A percentile compares a stretch with the other conserved stretches of the same genome.
Conservation (phyloP, 352 stramenopile genomes). For the Salisapilia sapeloensis region DNA sequence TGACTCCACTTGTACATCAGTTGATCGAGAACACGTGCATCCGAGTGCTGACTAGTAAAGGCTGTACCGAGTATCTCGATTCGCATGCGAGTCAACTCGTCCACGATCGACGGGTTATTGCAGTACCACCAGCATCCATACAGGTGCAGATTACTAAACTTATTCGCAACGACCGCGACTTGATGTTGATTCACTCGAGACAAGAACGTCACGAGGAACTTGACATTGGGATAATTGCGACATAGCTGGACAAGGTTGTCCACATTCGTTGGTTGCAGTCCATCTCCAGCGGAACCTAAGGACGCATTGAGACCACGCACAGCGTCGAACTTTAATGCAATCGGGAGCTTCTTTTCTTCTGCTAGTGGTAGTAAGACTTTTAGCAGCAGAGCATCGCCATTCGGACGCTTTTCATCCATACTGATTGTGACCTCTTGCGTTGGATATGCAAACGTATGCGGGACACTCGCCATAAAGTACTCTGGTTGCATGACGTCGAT, state of each 20-base stretch:
- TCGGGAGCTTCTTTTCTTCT: constrained; percentile 71
- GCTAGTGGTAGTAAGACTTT: constrained; percentile 84
- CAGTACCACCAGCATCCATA: constrained; percentile 94
- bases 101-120: constrained; percentile 92
- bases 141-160: constrained; percentile 89
- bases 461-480: constrained; percentile 91
- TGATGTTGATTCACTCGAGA: constrained; percentile 90
- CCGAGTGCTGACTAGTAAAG: constrained; percentile 90
- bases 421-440: constrained; percentile 9
- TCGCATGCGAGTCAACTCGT: constrained; percentile 75
- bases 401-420: constrained; percentile 10
- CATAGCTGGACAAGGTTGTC: constrained; percentile 77
- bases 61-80: constrained; percentile 87
- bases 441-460: constrained; percentile 74
- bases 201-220: constrained; percentile 92
- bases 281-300: constrained; percentile 69
- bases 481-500: constrained; percentile 84
- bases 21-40: constrained; percentile 88
- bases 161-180: constrained; percentile 85
- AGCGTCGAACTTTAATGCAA: constrained; percentile 90
- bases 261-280: constrained; percentile 83
- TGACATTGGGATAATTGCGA: constrained; percentile 76
- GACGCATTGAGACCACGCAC: constrained; percentile 79
- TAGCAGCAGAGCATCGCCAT: constrained; percentile 48
- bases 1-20: constrained; percentile 93